These are phyloP conservation scores for Trypanosomatidae sp. DNA, from an alignment of 208 protist genomes.

Conservation along the genomic window DNA sequence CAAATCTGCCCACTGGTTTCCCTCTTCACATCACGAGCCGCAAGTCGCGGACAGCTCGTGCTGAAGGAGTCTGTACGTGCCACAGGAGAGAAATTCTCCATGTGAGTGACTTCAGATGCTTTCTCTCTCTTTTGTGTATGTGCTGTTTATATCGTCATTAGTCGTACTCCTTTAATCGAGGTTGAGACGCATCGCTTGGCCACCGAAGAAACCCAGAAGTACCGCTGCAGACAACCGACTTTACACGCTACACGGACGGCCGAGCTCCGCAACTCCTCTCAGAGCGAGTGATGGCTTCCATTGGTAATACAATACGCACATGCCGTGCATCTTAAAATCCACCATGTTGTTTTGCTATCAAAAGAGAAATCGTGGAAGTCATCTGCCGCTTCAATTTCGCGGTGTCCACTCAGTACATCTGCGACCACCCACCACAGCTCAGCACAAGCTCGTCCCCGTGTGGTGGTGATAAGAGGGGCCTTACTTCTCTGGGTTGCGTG, in stretches of 20 bases:
- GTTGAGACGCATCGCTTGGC: not conserved
- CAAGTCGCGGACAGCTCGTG: not conserved
- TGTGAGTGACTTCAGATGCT: not conserved
- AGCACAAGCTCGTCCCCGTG: too few species aligned
- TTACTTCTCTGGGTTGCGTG: constrained; percentile 81
- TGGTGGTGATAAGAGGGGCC: not conserved
- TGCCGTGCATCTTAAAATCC: not conserved
- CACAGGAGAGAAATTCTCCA: not conserved
- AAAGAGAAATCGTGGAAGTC: not conserved
- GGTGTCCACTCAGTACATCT: not conserved
- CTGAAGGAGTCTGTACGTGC: not conserved
- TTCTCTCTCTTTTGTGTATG: not conserved
- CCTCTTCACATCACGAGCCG: not conserved
- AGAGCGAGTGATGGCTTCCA: not conserved
- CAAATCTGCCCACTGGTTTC: not conserved
- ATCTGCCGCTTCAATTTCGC: not conserved
- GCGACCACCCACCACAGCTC: not conserved
- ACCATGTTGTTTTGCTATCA: not conserved
- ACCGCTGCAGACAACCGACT: not conserved
- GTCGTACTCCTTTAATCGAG: not conserved
- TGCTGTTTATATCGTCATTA: not conserved
- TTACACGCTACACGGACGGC: not conserved
- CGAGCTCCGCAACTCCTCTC: not conserved
- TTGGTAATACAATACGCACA: not conserved
- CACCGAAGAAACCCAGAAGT: not conserved